Evolutionary conservation across 345 rosid species (phyloP).

Genomic region (Capsella bursapastoris): DNA sequence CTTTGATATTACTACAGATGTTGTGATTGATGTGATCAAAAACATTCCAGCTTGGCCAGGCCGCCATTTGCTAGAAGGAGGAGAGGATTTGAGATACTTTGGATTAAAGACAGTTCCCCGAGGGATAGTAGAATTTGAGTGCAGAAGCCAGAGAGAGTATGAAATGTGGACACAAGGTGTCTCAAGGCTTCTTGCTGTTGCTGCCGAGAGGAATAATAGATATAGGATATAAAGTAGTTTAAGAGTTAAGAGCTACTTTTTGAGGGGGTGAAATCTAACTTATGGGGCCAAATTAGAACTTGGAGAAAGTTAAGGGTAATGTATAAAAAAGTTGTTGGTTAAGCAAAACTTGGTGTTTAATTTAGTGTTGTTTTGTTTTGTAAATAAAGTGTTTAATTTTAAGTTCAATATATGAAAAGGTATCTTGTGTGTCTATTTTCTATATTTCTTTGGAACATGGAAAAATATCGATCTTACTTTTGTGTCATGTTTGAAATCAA

Average conservation of each 20-base stretch:
- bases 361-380: background rate
- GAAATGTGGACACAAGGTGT: conserved; percentile 97
- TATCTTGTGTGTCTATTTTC: conserved; percentile 2
- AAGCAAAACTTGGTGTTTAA: conserved; percentile 5
- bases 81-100: conserved; percentile 77
- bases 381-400: background rate
- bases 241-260: background rate
- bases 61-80: conserved; percentile 83
- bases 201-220: conserved; percentile 61
- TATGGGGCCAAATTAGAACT: conserved; percentile 27
- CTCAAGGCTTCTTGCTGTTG: conserved; percentile 71
- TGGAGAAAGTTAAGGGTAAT: conserved; percentile 18
- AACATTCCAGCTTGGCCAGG: conserved; percentile 90
- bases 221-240: conserved; percentile 52
- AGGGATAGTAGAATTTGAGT: conserved; percentile 72
- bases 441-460: background rate
- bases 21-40: conserved; percentile 71
- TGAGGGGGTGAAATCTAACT: too few relatives aligned
- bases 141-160: conserved; percentile 76
- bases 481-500: background rate
- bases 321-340: background rate
- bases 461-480: background rate
- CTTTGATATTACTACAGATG: conserved; percentile 55
- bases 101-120: conserved; percentile 65
- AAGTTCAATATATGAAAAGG: background rate